Percentiles rank a stretch among this genome's conserved stretches.
Conservation (phyloP, 768 basidiomycete genomes). For the Baorangia bicolor region DNA sequence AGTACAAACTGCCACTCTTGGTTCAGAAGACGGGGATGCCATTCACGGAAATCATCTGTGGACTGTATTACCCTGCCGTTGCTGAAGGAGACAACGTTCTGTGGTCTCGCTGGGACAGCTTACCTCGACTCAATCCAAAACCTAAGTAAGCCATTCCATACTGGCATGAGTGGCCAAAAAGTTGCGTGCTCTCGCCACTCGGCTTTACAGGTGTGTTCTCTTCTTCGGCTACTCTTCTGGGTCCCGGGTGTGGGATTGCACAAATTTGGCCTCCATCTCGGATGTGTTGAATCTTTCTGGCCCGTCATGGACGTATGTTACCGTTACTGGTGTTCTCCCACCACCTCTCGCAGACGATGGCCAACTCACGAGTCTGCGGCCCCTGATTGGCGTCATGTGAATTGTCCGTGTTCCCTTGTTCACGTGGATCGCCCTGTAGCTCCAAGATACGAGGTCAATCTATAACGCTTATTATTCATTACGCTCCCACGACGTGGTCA, state of each 20-base stretch:
- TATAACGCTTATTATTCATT: constrained; percentile 46
- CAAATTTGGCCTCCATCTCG: constrained; percentile 46
- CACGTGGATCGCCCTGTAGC: constrained; percentile 13
- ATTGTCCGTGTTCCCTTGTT: constrained; percentile 14
- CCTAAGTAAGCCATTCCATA: constrained; percentile 17
- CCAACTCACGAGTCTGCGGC: constrained; percentile 31
- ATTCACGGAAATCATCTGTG: constrained; percentile 12
- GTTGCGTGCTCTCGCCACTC: constrained; percentile 2
- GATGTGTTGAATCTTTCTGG: constrained; percentile 54
- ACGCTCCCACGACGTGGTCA: constrained; percentile 48
- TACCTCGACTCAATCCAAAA: constrained; percentile 18
- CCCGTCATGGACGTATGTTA: constrained; percentile 34
- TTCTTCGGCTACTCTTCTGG: constrained; percentile 53
- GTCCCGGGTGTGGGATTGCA: constrained; percentile 64
- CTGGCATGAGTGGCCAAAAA: neutral
- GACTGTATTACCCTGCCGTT: constrained; percentile 31
- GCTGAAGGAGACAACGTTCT: constrained; percentile 30
- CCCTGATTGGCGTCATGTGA: constrained; percentile 37
- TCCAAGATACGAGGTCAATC: constrained; percentile 25
- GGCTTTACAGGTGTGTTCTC: constrained; percentile 41
- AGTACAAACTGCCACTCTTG: constrained; percentile 7
- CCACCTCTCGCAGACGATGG: constrained; percentile 30
- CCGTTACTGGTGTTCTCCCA: constrained; percentile 43
- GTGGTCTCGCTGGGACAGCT: constrained; percentile 36
- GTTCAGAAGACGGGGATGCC: constrained; percentile 25